Evolutionary conservation across 495 filamentous ascomycete genomes (phyloP).

Genomic region (Penicillium lagena): DNA sequence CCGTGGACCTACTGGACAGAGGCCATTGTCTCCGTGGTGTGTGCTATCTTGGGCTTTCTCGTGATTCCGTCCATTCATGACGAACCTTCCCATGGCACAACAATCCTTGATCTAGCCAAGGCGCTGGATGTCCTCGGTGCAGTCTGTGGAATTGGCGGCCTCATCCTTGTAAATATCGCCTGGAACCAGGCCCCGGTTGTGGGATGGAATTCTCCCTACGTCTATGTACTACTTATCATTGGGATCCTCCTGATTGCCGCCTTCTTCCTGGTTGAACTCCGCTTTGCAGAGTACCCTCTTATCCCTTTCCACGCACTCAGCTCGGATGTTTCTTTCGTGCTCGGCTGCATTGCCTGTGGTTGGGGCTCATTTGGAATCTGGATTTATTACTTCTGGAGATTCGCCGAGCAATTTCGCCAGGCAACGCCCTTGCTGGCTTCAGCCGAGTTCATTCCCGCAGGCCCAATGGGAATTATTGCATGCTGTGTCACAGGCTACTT

Average conservation of each 20-base stretch:
- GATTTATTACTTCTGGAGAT: conserved; percentile 42
- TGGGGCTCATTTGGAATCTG: conserved; percentile 47
- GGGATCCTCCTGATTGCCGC: conserved; percentile 28
- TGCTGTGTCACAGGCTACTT: conserved; percentile 38
- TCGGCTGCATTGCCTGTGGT: conserved; percentile 39
- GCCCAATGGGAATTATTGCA: conserved; percentile 30
- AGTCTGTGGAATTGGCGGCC: conserved; percentile 45
- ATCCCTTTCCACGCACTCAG: conserved; percentile 37
- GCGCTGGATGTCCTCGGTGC: conserved; percentile 46
- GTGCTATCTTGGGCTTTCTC: conserved; percentile 31
- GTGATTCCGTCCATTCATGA: conserved; percentile 43
- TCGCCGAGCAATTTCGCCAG: conserved; percentile 27
- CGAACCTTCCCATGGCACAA: not conserved
- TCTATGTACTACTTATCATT: conserved; percentile 40
- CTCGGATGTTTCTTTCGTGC: conserved; percentile 32
- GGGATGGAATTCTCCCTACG: conserved; percentile 39
- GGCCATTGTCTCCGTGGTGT: conserved; percentile 35
- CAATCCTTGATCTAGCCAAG: conserved; percentile 6
- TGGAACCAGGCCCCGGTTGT: conserved; percentile 45
- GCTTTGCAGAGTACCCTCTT: conserved; percentile 30
- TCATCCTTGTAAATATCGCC: conserved; percentile 50
- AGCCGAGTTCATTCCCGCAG: conserved; percentile 34
- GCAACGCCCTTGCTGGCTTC: conserved; percentile 28
- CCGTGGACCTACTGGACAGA: conserved; percentile 60
- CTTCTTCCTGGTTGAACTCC: conserved; percentile 38